phyloP scores from a whole-genome alignment of 2,329 filamentous ascomycete species.

The Coniochaeta sp. region DNA sequence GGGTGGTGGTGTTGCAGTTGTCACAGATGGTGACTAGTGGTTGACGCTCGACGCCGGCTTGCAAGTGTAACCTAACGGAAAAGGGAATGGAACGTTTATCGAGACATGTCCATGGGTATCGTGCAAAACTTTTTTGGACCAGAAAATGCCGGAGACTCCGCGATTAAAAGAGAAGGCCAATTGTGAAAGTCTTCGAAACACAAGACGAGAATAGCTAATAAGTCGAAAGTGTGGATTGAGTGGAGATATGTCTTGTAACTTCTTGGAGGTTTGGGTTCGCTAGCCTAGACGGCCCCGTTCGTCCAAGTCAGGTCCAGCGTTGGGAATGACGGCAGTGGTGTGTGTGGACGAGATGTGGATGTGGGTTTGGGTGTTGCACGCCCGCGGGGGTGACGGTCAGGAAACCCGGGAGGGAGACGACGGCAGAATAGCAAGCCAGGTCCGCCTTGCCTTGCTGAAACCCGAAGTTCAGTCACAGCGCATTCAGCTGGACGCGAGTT shows the following conservation, averaged over 20 bases:
- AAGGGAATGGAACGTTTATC: constrained; percentile 13
- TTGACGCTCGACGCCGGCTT: background rate
- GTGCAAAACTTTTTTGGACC: constrained; percentile 8
- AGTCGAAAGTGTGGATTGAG: constrained; percentile 20
- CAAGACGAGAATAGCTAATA: background rate
- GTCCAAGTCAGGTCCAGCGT: background rate
- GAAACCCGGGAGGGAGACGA: background rate
- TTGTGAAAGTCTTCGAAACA: background rate
- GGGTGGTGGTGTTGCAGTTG: background rate
- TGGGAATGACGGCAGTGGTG: background rate
- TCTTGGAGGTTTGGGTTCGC: background rate
- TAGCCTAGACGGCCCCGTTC: background rate
- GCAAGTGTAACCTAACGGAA: constrained; percentile 3
- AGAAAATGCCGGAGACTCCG: constrained; percentile 18
- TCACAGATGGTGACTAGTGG: too few species aligned
- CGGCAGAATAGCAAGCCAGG: background rate
- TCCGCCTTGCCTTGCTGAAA: constrained; percentile 1
- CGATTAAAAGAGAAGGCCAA: constrained; percentile 8
- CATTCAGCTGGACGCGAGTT: background rate
- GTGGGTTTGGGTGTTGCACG: background rate
- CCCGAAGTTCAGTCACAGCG: background rate
- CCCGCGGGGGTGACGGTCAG: background rate
- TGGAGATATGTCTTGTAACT: constrained; percentile 18
- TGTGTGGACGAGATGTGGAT: background rate
- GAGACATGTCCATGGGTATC: constrained; percentile 20